phyloP scores from a whole-genome alignment of 1,139 yeast genomes.

The Meyerozyma sp. region DNA sequence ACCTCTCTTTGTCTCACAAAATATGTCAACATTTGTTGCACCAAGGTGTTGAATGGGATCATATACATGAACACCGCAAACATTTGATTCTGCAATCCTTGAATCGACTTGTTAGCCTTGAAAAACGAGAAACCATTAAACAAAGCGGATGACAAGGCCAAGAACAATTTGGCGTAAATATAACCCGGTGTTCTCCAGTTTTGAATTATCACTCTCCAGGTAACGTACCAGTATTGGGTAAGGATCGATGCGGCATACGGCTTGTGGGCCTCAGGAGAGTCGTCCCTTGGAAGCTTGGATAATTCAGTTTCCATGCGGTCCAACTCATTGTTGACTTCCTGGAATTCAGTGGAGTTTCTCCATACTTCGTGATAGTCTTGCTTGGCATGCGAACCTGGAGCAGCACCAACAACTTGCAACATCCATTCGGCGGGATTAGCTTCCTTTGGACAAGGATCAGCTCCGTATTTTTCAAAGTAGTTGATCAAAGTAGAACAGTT shows the following conservation, averaged over 20 bases:
- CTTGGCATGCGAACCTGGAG: slow-evolving; percentile 66
- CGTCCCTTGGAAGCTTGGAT: slow-evolving; percentile 30
- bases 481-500: slow-evolving; percentile 55
- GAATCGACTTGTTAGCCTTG: slow-evolving; percentile 56
- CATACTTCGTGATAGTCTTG: slow-evolving; percentile 65
- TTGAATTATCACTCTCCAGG: slow-evolving; percentile 53
- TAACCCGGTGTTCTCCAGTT: slow-evolving; percentile 75
- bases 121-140: slow-evolving; percentile 75
- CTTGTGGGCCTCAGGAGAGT: slow-evolving; percentile 24
- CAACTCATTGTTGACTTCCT: slow-evolving; percentile 36
- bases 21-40: slow-evolving; percentile 71
- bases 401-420: slow-evolving; percentile 76
- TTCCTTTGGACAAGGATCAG: slow-evolving; percentile 48
- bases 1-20: slow-evolving; percentile 69
- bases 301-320: slow-evolving; percentile 41
- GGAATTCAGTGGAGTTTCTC: slow-evolving; percentile 53
- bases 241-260: slow-evolving; percentile 42
- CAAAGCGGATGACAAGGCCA: slow-evolving; percentile 46
- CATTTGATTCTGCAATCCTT: slow-evolving; percentile 61
- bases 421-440: slow-evolving; percentile 86
- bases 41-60: slow-evolving; percentile 54
- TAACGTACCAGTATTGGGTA: slow-evolving; percentile 48
- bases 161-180: slow-evolving; percentile 59
- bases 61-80: slow-evolving; percentile 66
- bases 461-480: slow-evolving; percentile 69